These are phyloP conservation scores for Eimeria sp. DNA, from an alignment of 169 alveolate genomes.

Conservation along the genomic window DNA sequence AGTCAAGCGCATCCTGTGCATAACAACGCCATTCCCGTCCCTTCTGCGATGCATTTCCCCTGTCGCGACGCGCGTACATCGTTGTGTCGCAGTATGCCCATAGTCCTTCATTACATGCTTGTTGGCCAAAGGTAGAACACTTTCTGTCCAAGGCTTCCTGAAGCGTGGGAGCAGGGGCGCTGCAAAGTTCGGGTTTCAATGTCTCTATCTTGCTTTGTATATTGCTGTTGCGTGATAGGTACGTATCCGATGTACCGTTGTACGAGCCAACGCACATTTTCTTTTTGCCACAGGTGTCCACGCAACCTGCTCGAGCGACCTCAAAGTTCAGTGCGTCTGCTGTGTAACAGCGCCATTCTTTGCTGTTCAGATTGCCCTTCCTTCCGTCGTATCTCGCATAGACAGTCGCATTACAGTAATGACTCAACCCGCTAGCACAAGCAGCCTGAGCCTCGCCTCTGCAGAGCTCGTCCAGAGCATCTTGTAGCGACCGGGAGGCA, in stretches of 20 bases:
- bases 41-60: neutral
- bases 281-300: constrained; percentile 6
- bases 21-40: constrained; percentile 22
- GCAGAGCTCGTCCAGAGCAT: constrained; percentile 22
- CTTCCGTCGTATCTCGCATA: constrained; percentile 18
- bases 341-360: constrained; percentile 26
- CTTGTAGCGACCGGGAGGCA: neutral
- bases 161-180: constrained; percentile 32
- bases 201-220: neutral
- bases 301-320: neutral
- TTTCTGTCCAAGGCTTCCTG: constrained; percentile 48
- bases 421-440: neutral
- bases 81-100: neutral
- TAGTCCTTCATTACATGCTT: constrained; percentile 4
- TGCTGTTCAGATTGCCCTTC: neutral
- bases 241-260: neutral
- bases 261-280: constrained; percentile 36
- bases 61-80: neutral
- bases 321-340: constrained; percentile 6
- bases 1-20: constrained; percentile 19
- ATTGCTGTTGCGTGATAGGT: neutral
- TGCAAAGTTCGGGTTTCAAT: neutral
- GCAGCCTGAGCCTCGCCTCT: neutral
- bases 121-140: neutral
- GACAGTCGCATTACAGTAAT: neutral